Percentiles rank a stretch among this genome's conserved stretches.
These are phyloP conservation scores for Agroathelia rolfsii DNA, from an alignment of 1,284 basidiomycete species.

Conservation along the genomic window DNA sequence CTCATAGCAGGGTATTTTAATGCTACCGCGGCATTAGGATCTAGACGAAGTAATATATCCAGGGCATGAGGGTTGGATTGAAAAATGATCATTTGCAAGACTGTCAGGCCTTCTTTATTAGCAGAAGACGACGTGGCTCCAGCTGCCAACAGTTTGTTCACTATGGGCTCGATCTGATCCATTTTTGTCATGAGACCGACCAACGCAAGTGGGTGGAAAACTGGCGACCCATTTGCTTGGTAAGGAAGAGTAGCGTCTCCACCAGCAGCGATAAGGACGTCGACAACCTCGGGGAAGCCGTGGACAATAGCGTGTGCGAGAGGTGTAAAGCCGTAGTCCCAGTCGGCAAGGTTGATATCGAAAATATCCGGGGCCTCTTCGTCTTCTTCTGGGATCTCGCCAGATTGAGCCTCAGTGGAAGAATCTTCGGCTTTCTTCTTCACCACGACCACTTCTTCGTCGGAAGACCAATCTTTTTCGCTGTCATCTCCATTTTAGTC, in stretches of 20 bases:
- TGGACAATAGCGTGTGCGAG: conserved; percentile 42
- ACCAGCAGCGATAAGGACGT: conserved; percentile 36
- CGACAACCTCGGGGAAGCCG: conserved; percentile 32
- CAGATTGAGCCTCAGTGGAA: conserved; percentile 15
- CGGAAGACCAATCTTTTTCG: too few relatives aligned
- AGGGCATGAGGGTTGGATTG: too few relatives aligned
- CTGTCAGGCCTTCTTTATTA: conserved; percentile 31
- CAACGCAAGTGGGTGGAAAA: conserved; percentile 37
- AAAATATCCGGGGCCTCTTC: conserved; percentile 41
- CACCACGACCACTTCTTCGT: too few relatives aligned
- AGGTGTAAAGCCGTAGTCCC: conserved; percentile 46
- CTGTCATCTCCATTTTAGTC: conserved; percentile 12
- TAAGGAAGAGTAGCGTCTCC: conserved; percentile 25
- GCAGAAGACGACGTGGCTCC: conserved; percentile 41
- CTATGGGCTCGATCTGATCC: too few relatives aligned
- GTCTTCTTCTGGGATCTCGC: conserved; percentile 36
- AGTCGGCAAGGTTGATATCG: conserved; percentile 41
- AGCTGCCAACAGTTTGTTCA: conserved; percentile 33
- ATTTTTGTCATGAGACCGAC: conserved; percentile 37
- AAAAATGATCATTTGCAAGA: conserved; percentile 38
- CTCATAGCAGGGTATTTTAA: conserved; percentile 31
- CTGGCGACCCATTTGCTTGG: conserved; percentile 14
- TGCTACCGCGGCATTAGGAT: conserved; percentile 36
- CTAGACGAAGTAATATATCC: conserved; percentile 33
- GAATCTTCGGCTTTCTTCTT: too few relatives aligned